Evolutionary conservation across 768 basidiomycete species (phyloP), one percentile per base, ranked within the genome.

Genomic region (Amanita phalloides): DNA sequence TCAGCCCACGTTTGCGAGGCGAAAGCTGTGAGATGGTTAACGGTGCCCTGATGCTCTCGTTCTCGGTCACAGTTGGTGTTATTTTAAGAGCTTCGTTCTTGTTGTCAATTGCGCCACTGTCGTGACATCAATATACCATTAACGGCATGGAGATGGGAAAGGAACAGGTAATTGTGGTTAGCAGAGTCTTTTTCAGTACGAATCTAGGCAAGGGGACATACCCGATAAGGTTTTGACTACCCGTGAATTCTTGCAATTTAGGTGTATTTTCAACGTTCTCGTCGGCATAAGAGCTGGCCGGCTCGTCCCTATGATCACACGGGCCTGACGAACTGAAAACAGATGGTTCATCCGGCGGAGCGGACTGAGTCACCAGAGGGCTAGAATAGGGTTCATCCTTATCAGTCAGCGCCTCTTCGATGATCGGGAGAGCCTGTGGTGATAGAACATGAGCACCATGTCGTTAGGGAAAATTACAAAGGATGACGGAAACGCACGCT

Each of bases 11-110:
- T 54, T 66, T 68, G 49, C 52, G 60, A 54, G 77, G 76, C 5
- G 79, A 80, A 57, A 79, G 65, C 58, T 79, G 75, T 37, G 77
- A 78, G 55, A 77, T 42, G 44, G 74, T 75, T 37, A 79, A 59
- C 30, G 64, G 66, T 39, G 48, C 48, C 53, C 58, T 53, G 45
- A 51, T 45, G 36, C 44, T 28, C 8, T 45, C 25, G 7, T 45
- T 13, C 36, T 17, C 28, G 35, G 36, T n/a, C 33, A 5, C 30
- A 7, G 32, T 10, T 23, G 6, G 17, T 28, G 37, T 43, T 32
- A 45, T 28, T 23, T 42, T 42, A 42, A 42, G 41, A 6, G n/a
- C 38, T 21, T 39, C 38, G 11, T 23, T 20, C 26, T 41, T 41
- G n/a, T 20, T 13, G 28, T 35, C 48, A 49, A 7, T 17, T 2